Base-by-base conservation (phyloP, 768 basidiomycete genomes). In the Amanita phalloides region DNA sequence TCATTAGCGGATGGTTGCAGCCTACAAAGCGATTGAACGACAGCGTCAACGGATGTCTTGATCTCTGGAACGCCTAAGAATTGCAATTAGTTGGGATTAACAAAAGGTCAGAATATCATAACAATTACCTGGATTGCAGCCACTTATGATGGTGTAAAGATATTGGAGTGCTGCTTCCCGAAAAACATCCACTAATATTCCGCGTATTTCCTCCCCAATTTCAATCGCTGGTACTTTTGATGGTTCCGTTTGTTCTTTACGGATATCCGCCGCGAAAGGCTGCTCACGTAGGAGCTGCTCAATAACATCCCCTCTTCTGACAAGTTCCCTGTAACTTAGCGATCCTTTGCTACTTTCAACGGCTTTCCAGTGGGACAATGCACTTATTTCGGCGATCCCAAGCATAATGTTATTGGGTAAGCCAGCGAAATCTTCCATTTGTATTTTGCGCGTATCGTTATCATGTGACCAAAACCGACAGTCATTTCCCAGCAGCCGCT, bases 381-480 rank as follows among this genome's bases (percentile, higher is more conserved):
- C 72, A n/a, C 83, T 81, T 20, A 78, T 74, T 61, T 90, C 86
- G 21, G 81, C 86, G 54, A 90, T 76, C 35, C 80, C 84, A 54
- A 90, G 75, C 62, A 90, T 66, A 7, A 79, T 83, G 58, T 84
- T 84, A 59, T 91, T 85, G 2, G 88, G 82, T 68, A 87, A 90
- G 26, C 88, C 88, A 21, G 78, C 82, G 54, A 90, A 65, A 43
- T 68, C 64, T 56, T 86, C 84, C 76, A 90, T 82, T 45, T 75
- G 75, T 57, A 81, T 66, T 49, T 76, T 70, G 48, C 68, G 67
- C 45, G 62, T 56, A 20, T 67, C 65, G 36, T 62, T 62, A 14
- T 63, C 58, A 32, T 63, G 66, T 49, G 63, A 54, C 71, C 78
- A 78, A 59, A 69, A 78, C 36, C 70, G 72, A 13, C 68, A 72